Evolutionary conservation across 495 filamentous ascomycete genomes (phyloP).

Genomic region (Penicillium roqueforti): DNA sequence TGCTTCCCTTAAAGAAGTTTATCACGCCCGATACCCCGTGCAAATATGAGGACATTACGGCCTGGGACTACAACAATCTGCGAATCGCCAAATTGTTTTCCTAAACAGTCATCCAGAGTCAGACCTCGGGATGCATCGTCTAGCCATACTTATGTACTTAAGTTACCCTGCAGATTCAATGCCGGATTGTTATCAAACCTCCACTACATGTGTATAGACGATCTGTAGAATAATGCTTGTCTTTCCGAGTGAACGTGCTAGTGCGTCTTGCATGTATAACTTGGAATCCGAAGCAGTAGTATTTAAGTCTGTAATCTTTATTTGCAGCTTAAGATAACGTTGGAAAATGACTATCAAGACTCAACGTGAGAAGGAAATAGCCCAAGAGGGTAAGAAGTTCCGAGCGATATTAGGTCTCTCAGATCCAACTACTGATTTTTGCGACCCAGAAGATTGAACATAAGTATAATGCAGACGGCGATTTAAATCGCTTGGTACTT

Average conservation of each 20-base stretch:
- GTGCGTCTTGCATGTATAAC: not conserved
- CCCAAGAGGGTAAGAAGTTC: conserved; percentile 1
- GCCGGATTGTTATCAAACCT: not conserved
- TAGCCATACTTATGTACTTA: not conserved
- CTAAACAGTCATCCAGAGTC: not conserved
- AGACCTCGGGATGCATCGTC: not conserved
- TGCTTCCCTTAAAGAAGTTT: conserved; percentile 20
- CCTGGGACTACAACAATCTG: conserved; percentile 32
- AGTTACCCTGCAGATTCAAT: not conserved
- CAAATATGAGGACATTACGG: conserved; percentile 29
- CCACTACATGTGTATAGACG: not conserved
- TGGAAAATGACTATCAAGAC: not conserved
- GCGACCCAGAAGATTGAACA: too few relatives aligned
- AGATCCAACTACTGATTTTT: not conserved
- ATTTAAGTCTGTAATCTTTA: not conserved
- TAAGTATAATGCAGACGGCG: too few relatives aligned
- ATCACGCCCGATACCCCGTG: conserved; percentile 17
- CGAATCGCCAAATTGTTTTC: conserved; percentile 18
- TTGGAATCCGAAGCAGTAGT: not conserved
- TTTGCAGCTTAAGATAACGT: not conserved
- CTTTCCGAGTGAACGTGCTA: not conserved
- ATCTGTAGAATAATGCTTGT: not conserved
- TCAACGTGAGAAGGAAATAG: not conserved
- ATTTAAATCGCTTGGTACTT: too few relatives aligned
- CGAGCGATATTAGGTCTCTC: not conserved